Evolutionary conservation across 2,329 filamentous ascomycete species (phyloP).

Genomic region (Parastagonospora nodorum): DNA sequence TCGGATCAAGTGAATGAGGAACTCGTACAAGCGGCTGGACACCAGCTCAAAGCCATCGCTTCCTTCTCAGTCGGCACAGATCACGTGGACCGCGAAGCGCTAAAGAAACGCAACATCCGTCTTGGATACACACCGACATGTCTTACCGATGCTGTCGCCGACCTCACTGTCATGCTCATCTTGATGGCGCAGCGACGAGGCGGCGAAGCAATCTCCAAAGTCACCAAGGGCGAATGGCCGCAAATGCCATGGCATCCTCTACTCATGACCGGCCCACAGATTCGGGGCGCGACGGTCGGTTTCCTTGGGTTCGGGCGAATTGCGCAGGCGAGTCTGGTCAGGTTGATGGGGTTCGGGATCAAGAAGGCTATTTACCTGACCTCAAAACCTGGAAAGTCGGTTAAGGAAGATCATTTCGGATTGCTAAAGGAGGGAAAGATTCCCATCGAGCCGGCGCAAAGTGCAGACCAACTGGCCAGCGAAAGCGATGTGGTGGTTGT

Average conservation of each 20-base stretch:
- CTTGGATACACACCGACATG: constrained; percentile 39
- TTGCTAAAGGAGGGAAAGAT: constrained; percentile 21
- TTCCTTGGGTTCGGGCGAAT: constrained; percentile 40
- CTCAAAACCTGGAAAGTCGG: constrained; percentile 28
- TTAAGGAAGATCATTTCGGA: constrained; percentile 30
- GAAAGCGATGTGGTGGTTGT: constrained; percentile 40
- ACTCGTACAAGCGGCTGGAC: constrained; percentile 27
- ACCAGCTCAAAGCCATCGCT: constrained; percentile 30
- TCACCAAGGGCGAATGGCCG: constrained; percentile 32
- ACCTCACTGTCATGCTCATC: constrained; percentile 37
- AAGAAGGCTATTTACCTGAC: constrained; percentile 32
- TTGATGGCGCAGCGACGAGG: constrained; percentile 38
- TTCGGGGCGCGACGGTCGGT: constrained; percentile 28
- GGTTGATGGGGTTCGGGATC: constrained; percentile 35
- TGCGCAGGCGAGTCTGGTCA: constrained; percentile 30
- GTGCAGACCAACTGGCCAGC: constrained; percentile 27
- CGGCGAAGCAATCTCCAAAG: constrained; percentile 32
- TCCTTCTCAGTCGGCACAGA: constrained; percentile 42
- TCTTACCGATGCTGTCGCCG: constrained; percentile 39
- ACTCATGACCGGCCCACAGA: constrained; percentile 36
- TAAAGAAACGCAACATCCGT: constrained; percentile 33
- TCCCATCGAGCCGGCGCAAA: constrained; percentile 24
- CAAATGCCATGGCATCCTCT: constrained; percentile 39
- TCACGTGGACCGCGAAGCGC: constrained; percentile 29
- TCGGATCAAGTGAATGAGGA: constrained; percentile 34